A percentile compares a stretch with the other conserved stretches of the same genome.
Evolutionary conservation across 306 rosid species (phyloP).

Genomic region (Castanopsis chinensis): DNA sequence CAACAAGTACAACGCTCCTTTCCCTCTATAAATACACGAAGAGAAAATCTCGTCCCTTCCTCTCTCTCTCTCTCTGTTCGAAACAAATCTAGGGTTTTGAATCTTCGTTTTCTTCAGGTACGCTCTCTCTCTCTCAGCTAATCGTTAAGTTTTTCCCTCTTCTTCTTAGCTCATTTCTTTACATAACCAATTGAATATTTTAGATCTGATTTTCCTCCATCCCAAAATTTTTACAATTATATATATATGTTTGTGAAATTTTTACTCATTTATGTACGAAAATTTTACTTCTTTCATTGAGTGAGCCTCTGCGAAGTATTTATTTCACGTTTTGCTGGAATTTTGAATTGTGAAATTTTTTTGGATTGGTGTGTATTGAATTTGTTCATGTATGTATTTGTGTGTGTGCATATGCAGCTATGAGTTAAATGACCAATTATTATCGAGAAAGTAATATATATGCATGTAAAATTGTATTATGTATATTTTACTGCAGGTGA

Average conservation of each 20-base stretch:
- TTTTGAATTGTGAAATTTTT: neutral
- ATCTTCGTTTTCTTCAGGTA: slow-evolving; percentile 23
- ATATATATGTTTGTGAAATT: no score
- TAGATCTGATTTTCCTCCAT: neutral
- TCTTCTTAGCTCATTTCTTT: neutral
- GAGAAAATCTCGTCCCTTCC: fast-evolving
- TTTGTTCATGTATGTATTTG: neutral
- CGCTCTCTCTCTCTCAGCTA: slow-evolving; percentile 14
- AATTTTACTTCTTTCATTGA: no score
- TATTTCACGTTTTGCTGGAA: neutral
- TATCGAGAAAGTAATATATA: no score
- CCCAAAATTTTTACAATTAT: neutral
- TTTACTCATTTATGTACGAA: no score
- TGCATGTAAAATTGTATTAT: no score
- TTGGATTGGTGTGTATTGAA: neutral
- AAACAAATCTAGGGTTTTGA: slow-evolving; percentile 39
- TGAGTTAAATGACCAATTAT: no score
- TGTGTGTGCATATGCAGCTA: neutral
- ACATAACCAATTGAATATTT: neutral
- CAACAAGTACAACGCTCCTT: no score
- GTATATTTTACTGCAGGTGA: slow-evolving; percentile 11
- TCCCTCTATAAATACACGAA: neutral
- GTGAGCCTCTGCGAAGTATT: no score
- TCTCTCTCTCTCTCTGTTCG: neutral
- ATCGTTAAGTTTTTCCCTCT: neutral